Base-by-base conservation (phyloP, 2,329 filamentous ascomycete genomes). In the Thermothelomyces thermophilus region DNA sequence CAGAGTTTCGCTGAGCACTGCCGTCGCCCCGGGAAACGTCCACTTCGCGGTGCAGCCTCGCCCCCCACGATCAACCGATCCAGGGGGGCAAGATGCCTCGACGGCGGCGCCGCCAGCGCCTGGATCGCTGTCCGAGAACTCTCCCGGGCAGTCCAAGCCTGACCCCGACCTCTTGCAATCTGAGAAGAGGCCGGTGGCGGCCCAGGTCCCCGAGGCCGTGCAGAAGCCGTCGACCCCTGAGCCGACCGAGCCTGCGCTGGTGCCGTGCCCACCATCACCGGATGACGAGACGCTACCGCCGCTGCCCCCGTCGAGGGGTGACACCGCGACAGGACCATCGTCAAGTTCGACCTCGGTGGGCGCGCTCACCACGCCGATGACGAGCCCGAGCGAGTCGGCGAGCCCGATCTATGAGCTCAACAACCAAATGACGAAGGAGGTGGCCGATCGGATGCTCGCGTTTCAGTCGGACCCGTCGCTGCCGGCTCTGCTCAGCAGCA, bases 391-490 rank as follows among this genome's bases (percentile, higher is more conserved):
- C 58, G 76, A 79, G 46, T 65, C 72, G 1, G 67, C 71, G 4
- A 77, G 75, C 53, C 75, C 77, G 4, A 64, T 74, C 5, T 72
- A 69, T 17, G 65, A 68, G 2, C 51, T 65, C 46, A 68, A 68
- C 37, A 53, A 61, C 10, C 63, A 63, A 6, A 64, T 68, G 4
- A 65, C 65, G 19, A 70, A 70, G 52, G 68, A 66, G n/a, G 62
- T 68, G 1, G 69, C 72, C 3, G 73, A 75, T 5, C 68, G 72
- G 8, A 74, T 76, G 58, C 59, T 75, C 14, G 70, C 69, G 2
- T 83, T 82, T 62, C 78, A 77, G 48, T 84, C 80, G 3, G 80
- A 84, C 46, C 80, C 80, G 0, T 84, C 81, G 5, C 65, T 84
- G 2, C 81, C 81, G 10, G 80, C 80, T 6, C 67, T 84, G 7